Percentiles rank a stretch among this genome's conserved stretches.
phyloP scores from a whole-genome alignment of 169 alveolate species.

The Plasmodium yoelii region DNA sequence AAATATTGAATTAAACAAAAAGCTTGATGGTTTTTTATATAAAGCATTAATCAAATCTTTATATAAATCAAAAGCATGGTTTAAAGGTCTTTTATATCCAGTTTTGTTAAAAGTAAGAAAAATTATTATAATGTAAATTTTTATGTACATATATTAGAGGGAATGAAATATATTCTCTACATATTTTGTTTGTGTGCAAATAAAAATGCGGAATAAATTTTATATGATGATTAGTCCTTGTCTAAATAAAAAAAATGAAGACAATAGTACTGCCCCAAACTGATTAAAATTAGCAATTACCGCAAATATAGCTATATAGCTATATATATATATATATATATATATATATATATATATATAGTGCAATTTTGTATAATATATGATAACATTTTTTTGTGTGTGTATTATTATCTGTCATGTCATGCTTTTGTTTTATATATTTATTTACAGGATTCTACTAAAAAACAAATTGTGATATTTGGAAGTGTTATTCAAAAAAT shows the following conservation, averaged over 20 bases:
- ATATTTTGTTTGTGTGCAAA: too few relatives aligned
- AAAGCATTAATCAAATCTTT: conserved; percentile 94
- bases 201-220: background rate
- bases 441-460: conserved; percentile 86
- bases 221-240: conserved; percentile 86
- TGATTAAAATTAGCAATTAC: conserved; percentile 68
- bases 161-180: too few relatives aligned
- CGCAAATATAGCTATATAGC: background rate
- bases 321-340: too few relatives aligned
- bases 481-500: conserved; percentile 93
- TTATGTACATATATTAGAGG: too few relatives aligned
- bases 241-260: conserved; percentile 73
- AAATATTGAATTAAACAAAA: conserved; percentile 88
- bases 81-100: conserved; percentile 95
- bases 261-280: conserved; percentile 89
- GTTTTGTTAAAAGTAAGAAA: conserved; percentile 88
- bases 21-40: conserved; percentile 93
- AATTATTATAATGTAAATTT: background rate
- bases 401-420: background rate
- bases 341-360: too few relatives aligned
- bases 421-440: conserved; percentile 4
- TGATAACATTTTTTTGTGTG: background rate
- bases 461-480: conserved; percentile 96
- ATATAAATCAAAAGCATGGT: conserved; percentile 97
- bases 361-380: background rate